Conservation (phyloP, 2,329 filamentous ascomycete species). For the Knufia petricola region DNA sequence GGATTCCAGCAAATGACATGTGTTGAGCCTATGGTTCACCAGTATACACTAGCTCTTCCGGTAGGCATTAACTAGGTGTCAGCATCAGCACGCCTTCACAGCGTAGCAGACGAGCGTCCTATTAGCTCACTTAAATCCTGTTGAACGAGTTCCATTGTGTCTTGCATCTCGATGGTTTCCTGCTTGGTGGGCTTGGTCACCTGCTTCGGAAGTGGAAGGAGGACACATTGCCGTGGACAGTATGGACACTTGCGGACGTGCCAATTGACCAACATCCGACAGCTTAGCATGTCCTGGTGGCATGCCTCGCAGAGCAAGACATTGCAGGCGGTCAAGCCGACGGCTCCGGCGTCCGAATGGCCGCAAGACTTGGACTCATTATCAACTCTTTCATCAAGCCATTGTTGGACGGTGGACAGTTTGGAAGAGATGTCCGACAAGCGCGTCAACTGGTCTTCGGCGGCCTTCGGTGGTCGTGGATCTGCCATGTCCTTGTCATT, state of each 20-base stretch:
- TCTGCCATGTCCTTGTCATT: conserved; percentile 5
- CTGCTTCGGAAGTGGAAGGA: conserved; percentile 6
- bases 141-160: not conserved
- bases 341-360: not conserved
- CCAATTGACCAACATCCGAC: conserved; percentile 7
- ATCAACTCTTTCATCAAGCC: not conserved
- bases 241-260: conserved; percentile 4
- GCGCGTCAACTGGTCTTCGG: conserved; percentile 1
- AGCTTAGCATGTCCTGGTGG: not conserved
- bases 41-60: not conserved
- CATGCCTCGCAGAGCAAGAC: conserved; percentile 5
- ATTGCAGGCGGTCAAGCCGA: conserved; percentile 6
- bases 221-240: not conserved
- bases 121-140: not conserved
- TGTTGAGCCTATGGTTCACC: not conserved
- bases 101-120: not conserved
- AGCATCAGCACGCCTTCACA: not conserved
- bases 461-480: conserved; percentile 4
- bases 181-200: not conserved
- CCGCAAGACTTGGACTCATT: conserved; percentile 5
- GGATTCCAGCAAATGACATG: conserved; percentile 1
- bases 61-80: not conserved
- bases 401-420: conserved; percentile 3
- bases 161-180: not conserved
- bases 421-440: conserved; percentile 3